Conservation (phyloP, 2,329 filamentous ascomycete genomes). For the Fusarium sp. region DNA sequence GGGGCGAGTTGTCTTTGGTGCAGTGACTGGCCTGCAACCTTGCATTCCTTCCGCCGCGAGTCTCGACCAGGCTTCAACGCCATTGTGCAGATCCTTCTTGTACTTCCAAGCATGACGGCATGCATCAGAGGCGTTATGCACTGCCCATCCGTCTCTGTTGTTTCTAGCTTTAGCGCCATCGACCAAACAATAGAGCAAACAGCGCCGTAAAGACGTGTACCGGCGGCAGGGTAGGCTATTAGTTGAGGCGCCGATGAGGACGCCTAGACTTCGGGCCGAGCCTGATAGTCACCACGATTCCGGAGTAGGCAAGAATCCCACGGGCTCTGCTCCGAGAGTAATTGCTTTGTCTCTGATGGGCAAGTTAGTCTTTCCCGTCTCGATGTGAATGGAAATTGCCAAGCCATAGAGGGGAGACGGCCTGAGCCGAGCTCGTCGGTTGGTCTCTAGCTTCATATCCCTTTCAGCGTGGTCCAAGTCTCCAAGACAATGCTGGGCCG, state of each 20-base stretch:
- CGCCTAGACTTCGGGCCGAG: slow-evolving; percentile 21
- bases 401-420: neutral
- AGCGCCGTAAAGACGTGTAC: slow-evolving; percentile 16
- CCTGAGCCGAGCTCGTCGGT: neutral
- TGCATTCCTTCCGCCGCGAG: neutral
- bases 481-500: neutral
- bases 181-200: slow-evolving; percentile 15
- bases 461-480: neutral
- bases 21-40: neutral
- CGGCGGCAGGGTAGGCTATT: slow-evolving; percentile 19
- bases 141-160: neutral
- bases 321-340: neutral
- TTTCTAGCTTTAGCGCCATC: slow-evolving; percentile 19
- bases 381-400: neutral
- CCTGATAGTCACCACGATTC: slow-evolving; percentile 2
- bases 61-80: neutral
- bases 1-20: neutral
- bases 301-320: neutral
- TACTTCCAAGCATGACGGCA: neutral
- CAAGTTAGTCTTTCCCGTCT: neutral
- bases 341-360: neutral
- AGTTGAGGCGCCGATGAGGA: slow-evolving; percentile 4
- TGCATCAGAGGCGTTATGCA: slow-evolving; percentile 19
- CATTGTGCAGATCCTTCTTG: neutral
- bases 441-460: neutral